A percentile compares a stretch with the other conserved stretches of the same genome.
Conservation (phyloP, 148 eudicot species). For the Camellia sinensis region DNA sequence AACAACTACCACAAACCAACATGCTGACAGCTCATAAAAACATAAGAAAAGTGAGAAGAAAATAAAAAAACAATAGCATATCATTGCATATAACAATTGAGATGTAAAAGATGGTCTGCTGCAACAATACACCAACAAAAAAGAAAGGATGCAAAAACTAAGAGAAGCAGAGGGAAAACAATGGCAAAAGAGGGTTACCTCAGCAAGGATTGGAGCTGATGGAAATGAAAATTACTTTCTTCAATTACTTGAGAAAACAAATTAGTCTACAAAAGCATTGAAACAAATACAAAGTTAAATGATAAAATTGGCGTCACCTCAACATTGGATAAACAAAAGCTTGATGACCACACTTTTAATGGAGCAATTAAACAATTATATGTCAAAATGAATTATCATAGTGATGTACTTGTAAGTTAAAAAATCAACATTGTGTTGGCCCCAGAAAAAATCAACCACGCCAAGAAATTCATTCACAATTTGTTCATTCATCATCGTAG, state of each 20-base stretch:
- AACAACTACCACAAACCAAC: neutral
- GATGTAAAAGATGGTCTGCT: neutral
- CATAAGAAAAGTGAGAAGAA: neutral
- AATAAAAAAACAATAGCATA: neutral
- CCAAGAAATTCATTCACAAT: too few species aligned
- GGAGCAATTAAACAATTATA: neutral
- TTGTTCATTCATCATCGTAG: too few species aligned
- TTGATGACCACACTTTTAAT: neutral
- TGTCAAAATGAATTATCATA: neutral
- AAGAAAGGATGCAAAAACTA: neutral
- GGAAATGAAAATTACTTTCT: slow-evolving; percentile 77
- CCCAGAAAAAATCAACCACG: too few species aligned
- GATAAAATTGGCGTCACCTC: neutral
- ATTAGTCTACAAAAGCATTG: slow-evolving; percentile 51
- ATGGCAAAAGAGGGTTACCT: slow-evolving; percentile 47
- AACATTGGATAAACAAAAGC: neutral
- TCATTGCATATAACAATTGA: neutral
- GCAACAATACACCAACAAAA: neutral
- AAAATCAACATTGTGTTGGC: neutral
- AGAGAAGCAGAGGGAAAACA: neutral
- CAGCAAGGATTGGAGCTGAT: slow-evolving; percentile 56
- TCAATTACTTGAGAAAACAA: slow-evolving; percentile 72
- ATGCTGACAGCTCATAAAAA: neutral
- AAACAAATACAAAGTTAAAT: slow-evolving; percentile 13
- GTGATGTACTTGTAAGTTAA: neutral